Evolutionary conservation across 768 basidiomycete genomes (phyloP).

Genomic region (Chiua virens): DNA sequence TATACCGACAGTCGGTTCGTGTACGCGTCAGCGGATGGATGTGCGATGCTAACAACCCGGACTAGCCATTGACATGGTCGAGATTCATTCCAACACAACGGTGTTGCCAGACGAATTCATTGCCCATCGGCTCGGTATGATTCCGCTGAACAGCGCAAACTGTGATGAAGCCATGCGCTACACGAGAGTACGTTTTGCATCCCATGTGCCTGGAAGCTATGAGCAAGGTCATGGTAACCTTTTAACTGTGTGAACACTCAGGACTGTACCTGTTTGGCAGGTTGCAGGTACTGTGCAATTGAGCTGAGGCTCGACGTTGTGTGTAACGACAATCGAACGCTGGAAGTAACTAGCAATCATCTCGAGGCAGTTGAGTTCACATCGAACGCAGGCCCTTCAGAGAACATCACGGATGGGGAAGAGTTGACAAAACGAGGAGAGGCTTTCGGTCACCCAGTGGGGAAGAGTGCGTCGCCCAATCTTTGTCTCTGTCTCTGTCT

Average conservation of each 20-base stretch:
- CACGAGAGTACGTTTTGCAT: conserved; percentile 53
- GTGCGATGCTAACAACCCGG: conserved; percentile 2
- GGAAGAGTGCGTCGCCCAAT: conserved; percentile 59
- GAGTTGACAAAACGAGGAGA: conserved; percentile 73
- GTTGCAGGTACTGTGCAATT: conserved; percentile 86
- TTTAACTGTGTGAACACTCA: conserved; percentile 30
- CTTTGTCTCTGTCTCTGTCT: not conserved
- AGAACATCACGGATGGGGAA: conserved; percentile 48
- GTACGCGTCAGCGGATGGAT: conserved; percentile 9
- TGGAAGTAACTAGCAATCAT: conserved; percentile 86
- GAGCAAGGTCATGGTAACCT: not conserved
- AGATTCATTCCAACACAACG: conserved; percentile 86
- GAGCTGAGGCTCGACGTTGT: conserved; percentile 73
- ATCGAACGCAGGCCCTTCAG: conserved; percentile 39
- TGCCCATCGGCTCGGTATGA: conserved; percentile 92
- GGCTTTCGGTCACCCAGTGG: conserved; percentile 80
- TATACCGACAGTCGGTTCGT: conserved; percentile 90
- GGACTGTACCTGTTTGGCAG: conserved; percentile 90
- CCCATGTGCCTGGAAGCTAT: not conserved
- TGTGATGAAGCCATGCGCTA: conserved; percentile 88
- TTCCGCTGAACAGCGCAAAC: conserved; percentile 84
- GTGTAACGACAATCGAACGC: conserved; percentile 69
- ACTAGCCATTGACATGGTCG: conserved; percentile 94
- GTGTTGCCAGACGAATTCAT: conserved; percentile 98
- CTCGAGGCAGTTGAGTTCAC: conserved; percentile 58